Base-by-base conservation (phyloP, 2,329 filamentous ascomycete species). In the Talaromyces sp. region DNA sequence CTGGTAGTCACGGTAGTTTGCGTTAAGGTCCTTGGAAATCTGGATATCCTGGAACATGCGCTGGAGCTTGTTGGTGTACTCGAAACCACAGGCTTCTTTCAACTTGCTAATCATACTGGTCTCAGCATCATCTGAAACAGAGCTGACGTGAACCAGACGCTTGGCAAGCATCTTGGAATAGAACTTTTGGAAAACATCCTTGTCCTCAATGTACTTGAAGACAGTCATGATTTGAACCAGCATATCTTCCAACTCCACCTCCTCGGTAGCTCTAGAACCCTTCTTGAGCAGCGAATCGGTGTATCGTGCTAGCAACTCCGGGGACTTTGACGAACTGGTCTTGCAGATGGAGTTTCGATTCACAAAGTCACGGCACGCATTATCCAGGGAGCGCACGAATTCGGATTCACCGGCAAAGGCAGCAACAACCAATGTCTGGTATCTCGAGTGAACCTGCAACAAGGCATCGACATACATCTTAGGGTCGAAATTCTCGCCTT, bases 1-100 rank as follows among this genome's bases (percentile, higher is more conserved):
- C 68, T 93, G 87, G 75, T 84, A 89, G 38, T 92, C 90, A 70
- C 90, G 89, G 81, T 96, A 99, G 31, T 89, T 88, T 54, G 85
- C 84, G 76, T 99, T 99, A 53, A 99, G 84, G 77, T 99, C 95
- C 78, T 97, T 97, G 65, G 93, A 98, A 56, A 96, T 96, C 75
- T 99, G 95, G 82, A 99, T 97, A 72, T 99, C 95, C 75, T 98
- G 93, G 84, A 98, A 99, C 95, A 99, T 99, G 71, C 96, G 91
- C 80, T 98, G 93, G 52, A 99, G 84, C 80, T 98, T 98, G 82
- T 98, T 99, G 67, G 95, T 99, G 78, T 99, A 99, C 75, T 99
- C 95, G 68, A 97, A 99, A 69, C 95, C 95, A 71, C 95, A 98
- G 0, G 95, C 93, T 73, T 99, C 95, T 81, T 99, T 99, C 66